phyloP scores from a whole-genome alignment of 2,329 filamentous ascomycete genomes.

The Arthrobotrys iridis region DNA sequence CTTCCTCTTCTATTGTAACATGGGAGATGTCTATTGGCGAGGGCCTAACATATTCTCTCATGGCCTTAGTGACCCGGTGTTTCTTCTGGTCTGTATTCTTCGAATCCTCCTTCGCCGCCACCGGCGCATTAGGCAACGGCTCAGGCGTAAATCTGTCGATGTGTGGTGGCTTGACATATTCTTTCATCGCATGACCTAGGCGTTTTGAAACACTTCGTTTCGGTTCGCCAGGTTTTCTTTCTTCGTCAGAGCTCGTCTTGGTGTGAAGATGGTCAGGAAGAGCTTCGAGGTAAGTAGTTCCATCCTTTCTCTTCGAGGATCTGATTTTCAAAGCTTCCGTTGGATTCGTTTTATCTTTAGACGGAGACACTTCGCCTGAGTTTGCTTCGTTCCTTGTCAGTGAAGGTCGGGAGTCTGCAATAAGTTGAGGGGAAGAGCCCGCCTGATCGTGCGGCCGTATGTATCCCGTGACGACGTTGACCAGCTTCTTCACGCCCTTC shows the following conservation, averaged over 20 bases:
- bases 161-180: conserved; percentile 47
- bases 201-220: conserved; percentile 39
- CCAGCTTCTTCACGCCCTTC: conserved; percentile 44
- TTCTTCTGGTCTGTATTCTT: conserved; percentile 29
- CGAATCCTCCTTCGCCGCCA: conserved; percentile 1
- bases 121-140: background rate
- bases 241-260: conserved; percentile 28
- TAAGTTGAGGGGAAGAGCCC: background rate
- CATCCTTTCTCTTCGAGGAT: conserved; percentile 28
- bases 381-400: background rate
- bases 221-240: conserved; percentile 2
- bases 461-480: conserved; percentile 46
- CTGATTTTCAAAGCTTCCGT: conserved; percentile 12
- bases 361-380: conserved; percentile 13
- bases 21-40: conserved; percentile 15
- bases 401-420: background rate
- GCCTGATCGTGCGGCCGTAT: conserved; percentile 28
- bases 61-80: conserved; percentile 17
- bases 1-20: conserved; percentile 17
- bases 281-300: conserved; percentile 34
- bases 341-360: background rate
- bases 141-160: conserved; percentile 50
- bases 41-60: conserved; percentile 44
- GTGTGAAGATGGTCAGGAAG: conserved; percentile 30
- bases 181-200: conserved; percentile 38